Conservation (phyloP, 306 rosid genomes). For the Acacia melanoxylon region DNA sequence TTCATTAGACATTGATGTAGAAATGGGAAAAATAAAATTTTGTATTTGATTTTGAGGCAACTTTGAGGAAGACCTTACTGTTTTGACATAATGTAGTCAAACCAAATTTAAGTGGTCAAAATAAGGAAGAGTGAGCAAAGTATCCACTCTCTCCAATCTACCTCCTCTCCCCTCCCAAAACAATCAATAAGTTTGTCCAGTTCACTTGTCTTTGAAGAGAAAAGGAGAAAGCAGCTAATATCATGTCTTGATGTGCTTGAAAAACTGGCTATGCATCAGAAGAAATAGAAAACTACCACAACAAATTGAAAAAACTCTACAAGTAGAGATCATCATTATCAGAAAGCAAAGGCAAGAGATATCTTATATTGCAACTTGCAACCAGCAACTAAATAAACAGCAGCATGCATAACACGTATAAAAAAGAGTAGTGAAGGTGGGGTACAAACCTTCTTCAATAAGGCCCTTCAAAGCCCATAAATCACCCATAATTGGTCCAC, state of each 20-base stretch:
- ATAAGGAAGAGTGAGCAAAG: background rate
- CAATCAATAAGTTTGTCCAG: background rate
- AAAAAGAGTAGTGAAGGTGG: background rate
- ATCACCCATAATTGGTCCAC: conserved; percentile 98
- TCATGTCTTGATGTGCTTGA: background rate
- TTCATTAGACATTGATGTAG: conserved; percentile 14
- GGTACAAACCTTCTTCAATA: conserved; percentile 71
- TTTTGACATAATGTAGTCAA: background rate
- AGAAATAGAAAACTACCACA: background rate
- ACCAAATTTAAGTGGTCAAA: background rate
- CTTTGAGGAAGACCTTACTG: background rate
- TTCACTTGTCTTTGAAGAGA: background rate
- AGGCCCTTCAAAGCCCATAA: conserved; percentile 98
- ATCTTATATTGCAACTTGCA: conserved; percentile 17
- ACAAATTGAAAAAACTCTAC: conserved; percentile 6
- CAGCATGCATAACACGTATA: conserved; percentile 8
- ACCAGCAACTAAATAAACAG: conserved; percentile 9
- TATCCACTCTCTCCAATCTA: background rate
- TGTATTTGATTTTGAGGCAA: background rate
- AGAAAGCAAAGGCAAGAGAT: conserved; percentile 4
- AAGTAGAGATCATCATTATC: conserved; percentile 15
- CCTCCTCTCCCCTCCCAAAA: background rate
- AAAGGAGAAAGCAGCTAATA: background rate
- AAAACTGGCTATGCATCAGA: background rate
- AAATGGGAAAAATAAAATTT: background rate